Base-by-base conservation (phyloP, 2,329 filamentous ascomycete genomes). In the Ciborinia camelliae region DNA sequence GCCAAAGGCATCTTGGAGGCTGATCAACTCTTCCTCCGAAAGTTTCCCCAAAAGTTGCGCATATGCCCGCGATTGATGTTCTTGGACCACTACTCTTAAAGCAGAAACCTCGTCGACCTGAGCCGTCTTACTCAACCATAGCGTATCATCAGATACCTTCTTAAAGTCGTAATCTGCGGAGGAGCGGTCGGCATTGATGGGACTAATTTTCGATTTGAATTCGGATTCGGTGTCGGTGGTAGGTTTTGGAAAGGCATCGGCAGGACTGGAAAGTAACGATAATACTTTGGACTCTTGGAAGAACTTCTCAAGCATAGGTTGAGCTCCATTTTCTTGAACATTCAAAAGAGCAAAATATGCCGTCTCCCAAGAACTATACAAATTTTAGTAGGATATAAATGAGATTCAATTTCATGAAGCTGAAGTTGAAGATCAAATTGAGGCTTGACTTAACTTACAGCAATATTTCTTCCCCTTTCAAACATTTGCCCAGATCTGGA, bases 161-260 rank as follows among this genome's bases (percentile, higher is more conserved):
- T 90, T 86, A 70, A 97, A 81, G 73, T 93, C 86, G 74, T 89
- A 91, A 64, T 85, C 84, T 48, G 85, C 83, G 71, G 85, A 86
- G 6, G 85, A 85, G 23, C 90, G 86, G 1, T 91, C 86, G 57
- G 92, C 86, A 75, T 96, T 90, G 67, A 97, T 96, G 6, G 92
- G 90, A 28, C 92, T 90, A 0, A 91, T 96, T 77, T 89, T 92
- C 26, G 90, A 90, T 67, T 96, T 90, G 74, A 96, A 96, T 23
- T 85, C 84, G 69, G 84, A 82, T 76, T 88, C 90, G 37, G 89
- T 84, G 71, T 86, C 81, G 60, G 85, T 75, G 69, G 84, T 86
- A 1, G 88, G 81, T 68, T 82, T 72, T 65, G 84, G 79, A 76
- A 94, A 96, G 50, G 88, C 86, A 68, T 82, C 82, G 73, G 87